Conservation (phyloP, 2,329 filamentous ascomycete species). For the Pseudophaeomoniella oleicola region DNA sequence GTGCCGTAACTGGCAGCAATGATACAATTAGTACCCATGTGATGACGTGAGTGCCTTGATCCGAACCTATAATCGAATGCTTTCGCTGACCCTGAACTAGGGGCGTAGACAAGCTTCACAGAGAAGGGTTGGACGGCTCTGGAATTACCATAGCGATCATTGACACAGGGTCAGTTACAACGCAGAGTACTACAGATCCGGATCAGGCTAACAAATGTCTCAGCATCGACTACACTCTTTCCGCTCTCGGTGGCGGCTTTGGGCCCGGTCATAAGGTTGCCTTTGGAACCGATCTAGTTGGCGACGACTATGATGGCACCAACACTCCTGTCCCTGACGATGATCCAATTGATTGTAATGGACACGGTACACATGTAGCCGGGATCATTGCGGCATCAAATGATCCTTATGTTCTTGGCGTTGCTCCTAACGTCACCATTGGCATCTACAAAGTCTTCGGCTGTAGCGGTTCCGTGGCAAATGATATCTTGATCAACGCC, state of each 20-base stretch:
- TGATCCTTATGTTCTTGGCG: conserved; percentile 40
- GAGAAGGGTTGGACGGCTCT: neutral
- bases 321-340: conserved; percentile 29
- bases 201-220: too few relatives aligned
- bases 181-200: too few relatives aligned
- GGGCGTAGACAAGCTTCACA: neutral
- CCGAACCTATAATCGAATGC: neutral
- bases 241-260: conserved; percentile 50
- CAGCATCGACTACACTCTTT: conserved; percentile 46
- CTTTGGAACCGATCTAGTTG: conserved; percentile 43
- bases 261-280: conserved; percentile 43
- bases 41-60: neutral
- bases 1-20: neutral
- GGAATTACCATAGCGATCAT: neutral
- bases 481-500: conserved; percentile 45
- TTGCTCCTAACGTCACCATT: conserved; percentile 40
- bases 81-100: neutral
- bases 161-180: neutral
- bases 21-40: neutral
- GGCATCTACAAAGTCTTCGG: conserved; percentile 45
- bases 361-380: conserved; percentile 48
- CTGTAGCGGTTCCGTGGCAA: conserved; percentile 34
- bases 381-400: conserved; percentile 47
- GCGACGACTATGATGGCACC: conserved; percentile 28
- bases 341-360: conserved; percentile 41